Percentiles rank a stretch among this genome's conserved stretches.
These are phyloP conservation scores for Leccinum olivaceopallidum DNA, from an alignment of 768 basidiomycete species.

Conservation along the genomic window DNA sequence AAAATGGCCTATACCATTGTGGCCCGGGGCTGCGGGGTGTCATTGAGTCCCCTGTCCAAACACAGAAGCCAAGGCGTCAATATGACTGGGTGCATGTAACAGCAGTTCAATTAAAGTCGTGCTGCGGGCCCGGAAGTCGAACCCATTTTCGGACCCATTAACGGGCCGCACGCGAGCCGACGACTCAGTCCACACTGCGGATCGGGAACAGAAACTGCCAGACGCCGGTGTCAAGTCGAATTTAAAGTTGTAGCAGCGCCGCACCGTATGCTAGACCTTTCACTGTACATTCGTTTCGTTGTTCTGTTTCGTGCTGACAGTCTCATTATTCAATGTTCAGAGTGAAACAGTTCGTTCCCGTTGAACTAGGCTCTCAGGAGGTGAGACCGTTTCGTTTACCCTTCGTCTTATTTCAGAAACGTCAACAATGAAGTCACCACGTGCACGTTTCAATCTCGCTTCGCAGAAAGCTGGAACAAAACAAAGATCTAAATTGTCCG, in stretches of 20 bases:
- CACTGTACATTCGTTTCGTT: no score
- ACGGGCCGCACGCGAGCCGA: no score
- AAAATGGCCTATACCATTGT: conserved; percentile 7
- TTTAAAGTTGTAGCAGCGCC: no score
- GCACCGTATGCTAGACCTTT: no score
- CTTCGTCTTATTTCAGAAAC: no score
- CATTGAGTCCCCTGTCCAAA: not conserved
- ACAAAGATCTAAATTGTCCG: not conserved
- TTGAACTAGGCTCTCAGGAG: not conserved
- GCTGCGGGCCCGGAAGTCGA: not conserved
- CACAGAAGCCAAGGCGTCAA: not conserved
- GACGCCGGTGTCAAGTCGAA: no score
- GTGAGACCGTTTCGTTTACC: not conserved
- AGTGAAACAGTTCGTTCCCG: not conserved
- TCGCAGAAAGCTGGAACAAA: not conserved
- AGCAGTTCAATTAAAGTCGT: not conserved
- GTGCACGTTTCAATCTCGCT: not conserved
- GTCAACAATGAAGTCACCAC: no score
- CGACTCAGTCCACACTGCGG: not conserved
- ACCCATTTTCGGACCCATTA: not conserved
- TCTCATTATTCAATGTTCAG: no score
- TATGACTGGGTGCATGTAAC: not conserved
- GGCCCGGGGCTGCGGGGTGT: conserved; percentile 7
- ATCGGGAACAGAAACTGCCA: not conserved
- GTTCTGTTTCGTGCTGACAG: no score